Base-by-base conservation (phyloP, 2,329 filamentous ascomycete species). In the Venturia nashicola region DNA sequence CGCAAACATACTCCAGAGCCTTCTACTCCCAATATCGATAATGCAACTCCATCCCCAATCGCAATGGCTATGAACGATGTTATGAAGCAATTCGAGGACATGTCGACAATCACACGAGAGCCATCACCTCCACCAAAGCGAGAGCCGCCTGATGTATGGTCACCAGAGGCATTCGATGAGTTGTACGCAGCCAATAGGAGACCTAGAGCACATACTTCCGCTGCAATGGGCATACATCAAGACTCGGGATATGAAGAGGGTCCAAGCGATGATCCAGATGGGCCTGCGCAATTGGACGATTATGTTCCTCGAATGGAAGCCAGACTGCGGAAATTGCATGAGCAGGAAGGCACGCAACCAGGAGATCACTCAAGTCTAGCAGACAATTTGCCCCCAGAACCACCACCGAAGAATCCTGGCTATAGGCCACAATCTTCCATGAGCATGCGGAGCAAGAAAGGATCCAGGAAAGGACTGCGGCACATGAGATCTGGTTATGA, bases 31-130 rank as follows among this genome's bases (percentile, higher is more conserved):
- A 63, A 20, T 66, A 65, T 54, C 67, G 68, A 59, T 68, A 66
- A 27, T 81, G 57, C 78, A 73, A 99, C 94, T 0, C 94, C 94
- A 0, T 97, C 94, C 2, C 94, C 94, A 0, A 78, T 99, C 3
- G 83, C 94, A 65, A 91, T 92, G 73, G 94, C 94, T 0, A 99
- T 99, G 91, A 93, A 97, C 71, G 93, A 95, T 74, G 92, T 99
- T 4, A 97, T 97, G 85, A 91, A 94, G 68, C 95, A 94, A 64
- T 76, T 99, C 54, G 88, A 96, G 71, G 91, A 92, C 66, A 90
- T 99, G 80, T 87, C 51, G 32, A 87, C 20, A 11, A 46, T 64
- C 40, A 36, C 48, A 46, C 59, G 51, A 63, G 63, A 61, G n/a
- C 59, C 63, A 43, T 36, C 62, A 9, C 59, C 59, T 43, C 61